phyloP scores from a whole-genome alignment of 176 grass and related monocot genomes.

The Ensete glaucum region DNA sequence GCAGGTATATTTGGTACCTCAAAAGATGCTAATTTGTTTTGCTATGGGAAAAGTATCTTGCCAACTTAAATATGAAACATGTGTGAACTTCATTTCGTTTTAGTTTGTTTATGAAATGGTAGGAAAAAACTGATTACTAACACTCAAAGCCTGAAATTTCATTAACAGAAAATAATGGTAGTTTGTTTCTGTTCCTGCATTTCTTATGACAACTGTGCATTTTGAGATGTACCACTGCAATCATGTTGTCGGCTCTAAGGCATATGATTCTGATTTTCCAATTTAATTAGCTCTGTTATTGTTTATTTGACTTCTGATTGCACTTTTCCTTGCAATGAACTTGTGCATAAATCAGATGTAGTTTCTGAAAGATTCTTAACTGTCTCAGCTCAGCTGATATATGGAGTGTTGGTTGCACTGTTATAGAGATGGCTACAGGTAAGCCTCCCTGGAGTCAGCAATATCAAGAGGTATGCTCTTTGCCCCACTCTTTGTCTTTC shows the following conservation, averaged over 20 bases:
- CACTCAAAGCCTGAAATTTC: too few relatives aligned
- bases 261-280: not conserved
- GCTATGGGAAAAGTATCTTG: too few relatives aligned
- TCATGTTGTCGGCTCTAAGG: not conserved
- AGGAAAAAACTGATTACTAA: too few relatives aligned
- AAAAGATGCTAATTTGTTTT: too few relatives aligned
- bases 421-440: constrained; percentile 99
- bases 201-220: not conserved
- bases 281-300: constrained; percentile 5
- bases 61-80: too few relatives aligned
- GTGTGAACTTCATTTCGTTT: too few relatives aligned
- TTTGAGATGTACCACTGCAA: not conserved
- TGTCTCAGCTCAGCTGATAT: constrained; percentile 86
- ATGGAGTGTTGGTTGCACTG: constrained; percentile 98
- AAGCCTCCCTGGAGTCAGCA: constrained; percentile 98
- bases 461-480: constrained; percentile 68
- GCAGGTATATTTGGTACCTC: too few relatives aligned
- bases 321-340: not conserved
- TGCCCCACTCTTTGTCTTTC: not conserved
- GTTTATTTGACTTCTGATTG: not conserved
- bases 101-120: too few relatives aligned
- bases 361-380: constrained; percentile 14
- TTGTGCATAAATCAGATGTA: not conserved
- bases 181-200: too few relatives aligned
- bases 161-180: too few relatives aligned